Conservation (phyloP, 2,329 filamentous ascomycete genomes). For the Drechslerella dactyloides region DNA sequence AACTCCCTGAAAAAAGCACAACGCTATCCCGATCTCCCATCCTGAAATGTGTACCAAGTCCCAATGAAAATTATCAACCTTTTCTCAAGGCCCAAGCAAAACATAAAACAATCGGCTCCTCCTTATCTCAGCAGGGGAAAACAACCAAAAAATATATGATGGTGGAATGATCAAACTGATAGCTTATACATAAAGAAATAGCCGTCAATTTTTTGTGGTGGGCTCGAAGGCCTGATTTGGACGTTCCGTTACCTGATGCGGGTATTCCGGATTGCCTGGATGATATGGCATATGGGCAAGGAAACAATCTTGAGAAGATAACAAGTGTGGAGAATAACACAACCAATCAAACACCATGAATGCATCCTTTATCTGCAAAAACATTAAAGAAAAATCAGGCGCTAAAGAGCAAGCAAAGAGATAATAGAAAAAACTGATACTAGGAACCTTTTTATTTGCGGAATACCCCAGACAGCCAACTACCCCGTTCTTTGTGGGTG, state of each 20-base stretch:
- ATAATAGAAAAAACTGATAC: slow-evolving; percentile 31
- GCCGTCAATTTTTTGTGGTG: not conserved
- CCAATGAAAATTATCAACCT: slow-evolving; percentile 32
- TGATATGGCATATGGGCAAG: not conserved
- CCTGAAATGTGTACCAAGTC: slow-evolving; percentile 21
- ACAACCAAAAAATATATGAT: not conserved
- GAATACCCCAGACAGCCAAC: slow-evolving; percentile 44
- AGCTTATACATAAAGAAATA: not conserved
- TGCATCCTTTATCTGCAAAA: slow-evolving; percentile 27
- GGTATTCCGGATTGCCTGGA: slow-evolving; percentile 2
- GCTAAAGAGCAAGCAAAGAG: slow-evolving; percentile 24
- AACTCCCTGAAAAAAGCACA: slow-evolving; percentile 49
- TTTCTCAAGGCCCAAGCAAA: slow-evolving; percentile 15
- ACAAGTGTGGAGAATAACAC: slow-evolving; percentile 42
- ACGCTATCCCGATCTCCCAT: slow-evolving; percentile 43
- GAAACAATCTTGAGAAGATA: not conserved
- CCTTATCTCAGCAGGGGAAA: slow-evolving; percentile 1
- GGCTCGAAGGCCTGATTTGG: not conserved
- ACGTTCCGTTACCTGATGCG: slow-evolving; percentile 7
- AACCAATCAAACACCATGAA: slow-evolving; percentile 37
- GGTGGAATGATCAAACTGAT: not conserved
- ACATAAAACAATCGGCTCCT: slow-evolving; percentile 2
- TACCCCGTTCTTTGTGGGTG: slow-evolving; percentile 39
- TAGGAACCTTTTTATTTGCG: slow-evolving; percentile 48
- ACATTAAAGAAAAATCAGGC: not conserved